Base-by-base conservation (phyloP, 2,329 filamentous ascomycete species). In the Fusarium sp. region DNA sequence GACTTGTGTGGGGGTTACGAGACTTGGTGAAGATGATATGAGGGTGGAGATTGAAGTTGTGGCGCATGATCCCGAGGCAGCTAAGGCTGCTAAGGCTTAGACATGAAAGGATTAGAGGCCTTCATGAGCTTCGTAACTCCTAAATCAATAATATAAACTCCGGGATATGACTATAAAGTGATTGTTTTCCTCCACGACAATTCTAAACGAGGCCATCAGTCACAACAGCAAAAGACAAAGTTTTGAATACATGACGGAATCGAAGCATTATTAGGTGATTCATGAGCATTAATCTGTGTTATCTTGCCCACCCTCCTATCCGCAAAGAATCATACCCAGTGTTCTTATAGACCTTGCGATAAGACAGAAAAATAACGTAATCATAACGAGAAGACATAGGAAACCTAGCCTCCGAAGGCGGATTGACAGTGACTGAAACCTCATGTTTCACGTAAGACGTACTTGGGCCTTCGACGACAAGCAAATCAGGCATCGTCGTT, bases 21-120 rank as follows among this genome's bases (percentile, higher is more conserved):
- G 55, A 10, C 36, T 64, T 8, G 62, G 62, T 5, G 40, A 51
- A 8, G 53, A 58, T n/a, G 55, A 60, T 22, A 64, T 64, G 62
- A 12, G 62, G 8, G 62, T 64, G 11, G 62, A 64, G 62, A 64
- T 64, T 59, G 62, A 64, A 4, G 55, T 64, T 2, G 62, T 60
- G 14, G 62, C 62, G 12, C 42, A 60, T 49, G 55, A 65, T 16
- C 62, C 62, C 2, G 42, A 65, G 40, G 62, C 55, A 7, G 38
- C 33, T 4, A 17, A 24, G 42, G 22, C 22, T 24, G 20, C 42
- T 14, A 24, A 46, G 5, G 42, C 22, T 17, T 46, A 46, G 42
- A 16, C 6, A 2, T 1, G 20, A 46, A 12, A 16, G 7, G 5
- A 6, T 24, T 16, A 16, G 20, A 22, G 4, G 4, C 7, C 16